Evolutionary conservation across 2,329 filamentous ascomycete genomes (phyloP), one percentile per base, ranked within the genome.

Genomic region (Pseudogymnoascus sp.): DNA sequence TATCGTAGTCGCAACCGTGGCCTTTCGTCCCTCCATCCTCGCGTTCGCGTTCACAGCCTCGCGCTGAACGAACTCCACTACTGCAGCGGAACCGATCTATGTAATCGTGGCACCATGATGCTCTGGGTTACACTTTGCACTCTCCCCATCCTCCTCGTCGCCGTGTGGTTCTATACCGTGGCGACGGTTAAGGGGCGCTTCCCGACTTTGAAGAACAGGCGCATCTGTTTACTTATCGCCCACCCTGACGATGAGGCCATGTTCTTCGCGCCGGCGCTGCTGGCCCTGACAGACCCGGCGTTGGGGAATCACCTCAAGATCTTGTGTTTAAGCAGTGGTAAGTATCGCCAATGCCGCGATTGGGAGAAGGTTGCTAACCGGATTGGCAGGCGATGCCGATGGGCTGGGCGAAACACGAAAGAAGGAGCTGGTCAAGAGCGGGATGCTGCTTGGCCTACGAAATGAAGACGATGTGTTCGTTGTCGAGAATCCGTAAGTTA

Each of bases 201-300:
- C 68, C 89, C 91, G 3, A 82, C 78, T 49, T 79, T 97, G 66
- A 81, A 80, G 69, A 88, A 91, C 78, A 95, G 96, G 81, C 86
- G 90, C 71, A 91, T 99, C 72, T 89, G 90, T 73, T 83, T 99
- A 61, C 81, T 99, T 62, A 97, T 99, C 71, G 94, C 94, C 22
- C 94, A 99, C 77, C 94, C 94, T 0, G 94, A 99, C 76, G 94
- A 99, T 72, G 94, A 99, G 79, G 94, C 93, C 75, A 99, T 99
- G 94, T 99, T 99, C 81, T 99, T 99, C 77, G 86, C 92, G 66
- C 94, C 94, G 0, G 90, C 91, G 0, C 81, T 97, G 12, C 82
- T 95, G 69, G 86, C 90, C n/a, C 83, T 99, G 63, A 93, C 92
- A 16, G 81, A 84, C 12, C 91, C 91, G 3, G 84, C 87, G 64